A percentile compares a stretch with the other conserved stretches of the same genome.
phyloP scores from a whole-genome alignment of 768 basidiomycete species.

The Artomyces pyxidatus region DNA sequence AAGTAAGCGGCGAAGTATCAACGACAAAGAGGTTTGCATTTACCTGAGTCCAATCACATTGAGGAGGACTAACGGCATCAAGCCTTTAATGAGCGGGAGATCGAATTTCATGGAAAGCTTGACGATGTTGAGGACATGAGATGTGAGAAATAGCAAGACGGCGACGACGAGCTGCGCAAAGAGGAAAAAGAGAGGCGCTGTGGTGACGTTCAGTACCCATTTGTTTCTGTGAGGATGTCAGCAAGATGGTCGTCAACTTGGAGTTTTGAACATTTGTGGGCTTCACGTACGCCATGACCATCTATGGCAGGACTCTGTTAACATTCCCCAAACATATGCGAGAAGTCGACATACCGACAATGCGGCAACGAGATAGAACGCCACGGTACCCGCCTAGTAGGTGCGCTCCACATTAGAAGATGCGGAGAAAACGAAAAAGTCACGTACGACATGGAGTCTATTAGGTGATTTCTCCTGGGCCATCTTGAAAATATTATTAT shows the following conservation, averaged over 20 bases:
- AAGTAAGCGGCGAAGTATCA: neutral
- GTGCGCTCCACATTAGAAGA: too few species aligned
- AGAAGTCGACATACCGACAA: slow-evolving; percentile 52
- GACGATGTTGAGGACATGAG: slow-evolving; percentile 53
- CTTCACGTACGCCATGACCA: slow-evolving; percentile 76
- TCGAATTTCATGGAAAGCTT: slow-evolving; percentile 63
- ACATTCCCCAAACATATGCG: neutral
- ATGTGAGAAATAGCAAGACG: slow-evolving; percentile 58
- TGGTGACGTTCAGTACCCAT: slow-evolving; percentile 81
- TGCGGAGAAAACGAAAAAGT: too few species aligned
- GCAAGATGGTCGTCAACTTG: slow-evolving; percentile 3
- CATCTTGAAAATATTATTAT: neutral
- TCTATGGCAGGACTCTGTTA: slow-evolving; percentile 34
- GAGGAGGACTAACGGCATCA: slow-evolving; percentile 65
- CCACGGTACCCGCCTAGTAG: slow-evolving; percentile 72
- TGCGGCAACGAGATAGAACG: slow-evolving; percentile 86
- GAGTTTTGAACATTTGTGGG: slow-evolving; percentile 2
- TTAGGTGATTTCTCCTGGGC: neutral
- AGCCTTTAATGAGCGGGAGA: slow-evolving; percentile 52
- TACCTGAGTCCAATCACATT: slow-evolving; percentile 84
- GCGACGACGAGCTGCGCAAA: slow-evolving; percentile 76
- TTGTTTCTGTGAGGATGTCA: slow-evolving; percentile 52
- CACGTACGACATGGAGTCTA: slow-evolving; percentile 7
- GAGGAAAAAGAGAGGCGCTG: slow-evolving; percentile 80
- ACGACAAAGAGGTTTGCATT: slow-evolving; percentile 18